Evolutionary conservation across 768 basidiomycete genomes (phyloP).

Genomic region (Boletellus sp.): DNA sequence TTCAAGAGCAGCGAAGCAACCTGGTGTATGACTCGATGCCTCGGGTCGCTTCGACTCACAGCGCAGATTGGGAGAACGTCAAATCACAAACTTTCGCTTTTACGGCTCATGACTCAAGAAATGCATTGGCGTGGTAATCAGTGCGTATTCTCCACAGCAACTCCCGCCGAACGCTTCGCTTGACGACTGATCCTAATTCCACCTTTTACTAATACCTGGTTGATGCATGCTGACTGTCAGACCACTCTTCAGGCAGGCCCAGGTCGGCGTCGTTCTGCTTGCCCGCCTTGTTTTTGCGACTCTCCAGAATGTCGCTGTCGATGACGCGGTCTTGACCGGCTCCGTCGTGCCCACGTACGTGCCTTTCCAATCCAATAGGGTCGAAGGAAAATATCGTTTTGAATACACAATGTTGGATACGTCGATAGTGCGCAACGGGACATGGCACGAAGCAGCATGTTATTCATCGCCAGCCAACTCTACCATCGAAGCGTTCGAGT

Average conservation of each 20-base stretch:
- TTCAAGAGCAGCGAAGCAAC: too few species aligned
- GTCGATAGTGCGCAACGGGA: constrained; percentile 2
- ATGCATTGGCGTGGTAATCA: too few species aligned
- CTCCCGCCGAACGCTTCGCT: too few species aligned
- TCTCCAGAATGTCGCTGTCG: constrained; percentile 12
- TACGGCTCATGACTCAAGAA: too few species aligned
- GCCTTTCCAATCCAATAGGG: constrained; percentile 4
- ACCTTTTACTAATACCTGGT: not conserved
- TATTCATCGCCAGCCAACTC: not conserved
- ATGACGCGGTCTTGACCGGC: constrained; percentile 13
- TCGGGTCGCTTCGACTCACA: too few species aligned
- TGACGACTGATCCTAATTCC: not conserved
- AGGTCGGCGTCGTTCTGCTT: not conserved
- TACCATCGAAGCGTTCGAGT: not conserved
- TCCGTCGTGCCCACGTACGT: constrained; percentile 5
- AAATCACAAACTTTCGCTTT: too few species aligned
- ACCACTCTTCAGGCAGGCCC: not conserved
- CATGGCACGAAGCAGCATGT: constrained; percentile 18
- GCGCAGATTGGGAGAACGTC: too few species aligned
- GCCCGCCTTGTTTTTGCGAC: not conserved
- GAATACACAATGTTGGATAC: not conserved
- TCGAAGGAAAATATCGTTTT: constrained; percentile 4
- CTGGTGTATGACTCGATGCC: too few species aligned
- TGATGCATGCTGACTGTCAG: not conserved
- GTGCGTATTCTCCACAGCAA: too few species aligned